phyloP scores from a whole-genome alignment of 345 rosid species.

The Salix dunnii region DNA sequence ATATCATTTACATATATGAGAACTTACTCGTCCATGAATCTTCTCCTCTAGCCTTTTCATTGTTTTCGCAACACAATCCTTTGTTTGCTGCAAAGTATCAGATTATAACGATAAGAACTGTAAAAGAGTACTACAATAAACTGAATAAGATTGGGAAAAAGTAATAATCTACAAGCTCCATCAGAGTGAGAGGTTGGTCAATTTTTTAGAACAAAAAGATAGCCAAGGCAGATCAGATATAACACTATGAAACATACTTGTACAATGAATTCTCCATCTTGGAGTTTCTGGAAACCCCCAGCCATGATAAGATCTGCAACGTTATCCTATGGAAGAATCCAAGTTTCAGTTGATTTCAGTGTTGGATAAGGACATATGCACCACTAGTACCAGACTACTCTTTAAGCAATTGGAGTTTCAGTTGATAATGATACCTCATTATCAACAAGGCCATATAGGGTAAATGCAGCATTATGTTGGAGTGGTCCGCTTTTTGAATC shows the following conservation, averaged over 20 bases:
- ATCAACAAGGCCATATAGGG: slow-evolving; percentile 72
- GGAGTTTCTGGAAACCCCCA: slow-evolving; percentile 64
- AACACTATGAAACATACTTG: slow-evolving; percentile 43
- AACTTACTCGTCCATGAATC: slow-evolving; percentile 59
- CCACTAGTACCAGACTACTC: not conserved
- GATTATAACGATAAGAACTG: not conserved
- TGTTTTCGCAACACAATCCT: slow-evolving; percentile 67
- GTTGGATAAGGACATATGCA: not conserved
- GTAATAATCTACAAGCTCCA: not conserved
- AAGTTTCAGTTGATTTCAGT: not conserved
- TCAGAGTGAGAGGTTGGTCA: not conserved
- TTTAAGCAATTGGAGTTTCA: no score
- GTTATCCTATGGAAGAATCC: slow-evolving; percentile 44
- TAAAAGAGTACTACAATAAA: not conserved
- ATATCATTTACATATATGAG: not conserved
- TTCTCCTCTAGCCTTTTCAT: slow-evolving; percentile 66
- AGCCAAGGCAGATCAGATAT: slow-evolving; percentile 1
- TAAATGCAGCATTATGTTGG: slow-evolving; percentile 78
- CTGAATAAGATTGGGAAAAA: not conserved
- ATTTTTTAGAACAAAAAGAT: not conserved
- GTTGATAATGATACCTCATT: slow-evolving; percentile 84
- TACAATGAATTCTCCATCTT: slow-evolving; percentile 48
- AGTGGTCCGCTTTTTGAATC: slow-evolving; percentile 52
- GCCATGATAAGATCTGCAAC: slow-evolving; percentile 54
- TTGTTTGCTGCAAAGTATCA: slow-evolving; percentile 48